Conservation (phyloP, 805 yeast genomes). For the Barnettozyma wickerhamii region DNA sequence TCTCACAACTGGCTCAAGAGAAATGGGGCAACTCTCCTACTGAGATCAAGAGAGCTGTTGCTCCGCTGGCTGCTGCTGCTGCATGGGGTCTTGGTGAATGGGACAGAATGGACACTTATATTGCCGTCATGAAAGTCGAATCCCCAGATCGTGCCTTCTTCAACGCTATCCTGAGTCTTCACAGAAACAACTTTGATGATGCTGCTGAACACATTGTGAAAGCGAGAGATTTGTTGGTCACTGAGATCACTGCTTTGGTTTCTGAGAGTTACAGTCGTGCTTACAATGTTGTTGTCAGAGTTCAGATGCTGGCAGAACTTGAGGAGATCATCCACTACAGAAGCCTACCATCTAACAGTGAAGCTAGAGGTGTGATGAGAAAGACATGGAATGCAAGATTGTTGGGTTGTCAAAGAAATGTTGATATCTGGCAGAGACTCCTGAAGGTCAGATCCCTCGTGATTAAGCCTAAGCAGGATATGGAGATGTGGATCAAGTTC, state of each 20-base stretch:
- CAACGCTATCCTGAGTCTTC: conserved; percentile 83
- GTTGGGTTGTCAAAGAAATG: conserved; percentile 92
- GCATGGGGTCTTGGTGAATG: conserved; percentile 98
- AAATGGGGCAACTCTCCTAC: conserved; percentile 77
- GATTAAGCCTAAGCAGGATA: conserved; percentile 90
- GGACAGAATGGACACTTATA: conserved; percentile 93
- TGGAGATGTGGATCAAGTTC: conserved; percentile 97
- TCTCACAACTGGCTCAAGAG: conserved; percentile 77
- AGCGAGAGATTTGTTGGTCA: conserved; percentile 86
- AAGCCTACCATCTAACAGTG: conserved; percentile 77
- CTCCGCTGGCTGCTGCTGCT: conserved; percentile 98
- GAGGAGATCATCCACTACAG: conserved; percentile 94
- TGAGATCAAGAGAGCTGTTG: conserved; percentile 77
- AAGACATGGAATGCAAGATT: conserved; percentile 93
- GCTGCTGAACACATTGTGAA: conserved; percentile 74
- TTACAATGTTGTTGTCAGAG: conserved; percentile 92
- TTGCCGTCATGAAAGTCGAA: conserved; percentile 82
- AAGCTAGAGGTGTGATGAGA: conserved; percentile 71
- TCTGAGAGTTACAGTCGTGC: conserved; percentile 97
- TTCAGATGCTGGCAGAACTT: conserved; percentile 94
- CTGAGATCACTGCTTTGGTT: conserved; percentile 91
- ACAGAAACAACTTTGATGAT: conserved; percentile 77
- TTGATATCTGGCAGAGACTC: conserved; percentile 98
- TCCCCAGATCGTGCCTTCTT: conserved; percentile 95
- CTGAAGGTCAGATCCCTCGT: conserved; percentile 90